These are phyloP conservation scores for Plasmodium vinckei DNA, from an alignment of 169 alveolate genomes.

Conservation along the genomic window DNA sequence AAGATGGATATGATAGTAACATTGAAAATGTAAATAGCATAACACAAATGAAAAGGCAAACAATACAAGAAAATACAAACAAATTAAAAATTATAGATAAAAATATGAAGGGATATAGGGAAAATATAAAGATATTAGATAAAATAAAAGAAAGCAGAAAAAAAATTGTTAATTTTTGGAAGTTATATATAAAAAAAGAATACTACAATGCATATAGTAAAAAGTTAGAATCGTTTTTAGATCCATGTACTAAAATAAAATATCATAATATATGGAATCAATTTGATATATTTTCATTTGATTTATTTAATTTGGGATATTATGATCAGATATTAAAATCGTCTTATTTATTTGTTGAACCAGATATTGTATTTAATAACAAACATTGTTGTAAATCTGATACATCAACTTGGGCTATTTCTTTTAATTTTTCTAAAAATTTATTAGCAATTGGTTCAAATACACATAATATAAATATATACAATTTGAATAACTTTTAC, in stretches of 20 bases:
- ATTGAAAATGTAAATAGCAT: background rate
- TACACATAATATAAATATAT: conserved; percentile 61
- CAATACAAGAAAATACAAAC: conserved; percentile 4
- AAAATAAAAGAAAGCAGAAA: conserved; percentile 39
- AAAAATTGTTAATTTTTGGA: conserved; percentile 52
- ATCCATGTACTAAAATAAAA: conserved; percentile 53
- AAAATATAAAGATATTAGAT: conserved; percentile 10
- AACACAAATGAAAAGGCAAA: background rate
- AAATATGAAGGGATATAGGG: conserved; percentile 21
- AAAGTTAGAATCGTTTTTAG: conserved; percentile 30
- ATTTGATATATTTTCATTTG: conserved; percentile 34
- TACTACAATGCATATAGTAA: conserved; percentile 38
- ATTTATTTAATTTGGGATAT: conserved; percentile 55
- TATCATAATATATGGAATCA: conserved; percentile 51
- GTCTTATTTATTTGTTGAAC: conserved; percentile 38
- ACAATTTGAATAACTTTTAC: conserved; percentile 70
- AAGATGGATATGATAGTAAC: background rate
- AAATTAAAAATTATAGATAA: conserved; percentile 24
- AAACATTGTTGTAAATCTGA: conserved; percentile 33
- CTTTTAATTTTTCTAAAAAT: conserved; percentile 63
- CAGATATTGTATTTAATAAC: conserved; percentile 71
- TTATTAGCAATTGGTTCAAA: conserved; percentile 75
- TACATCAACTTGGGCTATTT: conserved; percentile 73
- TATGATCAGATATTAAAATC: conserved; percentile 47
- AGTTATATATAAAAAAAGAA: conserved; percentile 24